Evolutionary conservation across 2,329 filamentous ascomycete species (phyloP), one percentile per base, ranked within the genome.

Genomic region (Aspergillus neoniger): DNA sequence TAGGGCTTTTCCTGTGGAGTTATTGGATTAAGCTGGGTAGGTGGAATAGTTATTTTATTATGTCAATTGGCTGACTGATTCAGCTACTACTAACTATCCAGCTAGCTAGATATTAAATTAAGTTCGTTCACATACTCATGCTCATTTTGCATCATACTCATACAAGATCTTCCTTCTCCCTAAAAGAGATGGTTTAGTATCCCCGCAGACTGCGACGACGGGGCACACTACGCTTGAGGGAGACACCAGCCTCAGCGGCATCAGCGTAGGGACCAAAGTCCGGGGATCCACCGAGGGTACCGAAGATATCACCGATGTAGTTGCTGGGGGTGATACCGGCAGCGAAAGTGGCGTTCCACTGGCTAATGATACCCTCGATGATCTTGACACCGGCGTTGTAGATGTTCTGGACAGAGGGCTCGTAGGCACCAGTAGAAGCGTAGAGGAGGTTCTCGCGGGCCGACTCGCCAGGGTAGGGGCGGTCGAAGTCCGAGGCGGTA

Each of bases 221-320:
- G 32, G 32, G 32, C n/a, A 55, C 19, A 32, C 53, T 32, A 4
- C 53, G 53, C 53, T 55, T 55, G 38, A 47, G 44, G n/a, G 44
- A 7, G 2, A 55, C 53, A 21, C 53, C 53, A 2, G 53, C 53
- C 19, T 55, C 53, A 2, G 30, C 53, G 14, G 44, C 39, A 14
- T 39, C 19, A 14, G 32, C 25, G 17, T 43, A 43, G 19, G 25
- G 72, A 0, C 88, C 88, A 72, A 90, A 91, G 70, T 89, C 86
- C 0, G 88, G 88, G 43, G 75, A 72, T 1, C 87, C 88, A 1
- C 88, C 88, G 4, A 91, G 75, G 9, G 84, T 87, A 14, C 88
- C 89, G 65, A 91, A 88, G 57, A 91, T 87, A 69, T 91, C 88
- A 5, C 88, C 88, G 39, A 91, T 76, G 67, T 91, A 91, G 68